Conservation (phyloP, 2,329 filamentous ascomycete genomes). For the Saccharata proteae region DNA sequence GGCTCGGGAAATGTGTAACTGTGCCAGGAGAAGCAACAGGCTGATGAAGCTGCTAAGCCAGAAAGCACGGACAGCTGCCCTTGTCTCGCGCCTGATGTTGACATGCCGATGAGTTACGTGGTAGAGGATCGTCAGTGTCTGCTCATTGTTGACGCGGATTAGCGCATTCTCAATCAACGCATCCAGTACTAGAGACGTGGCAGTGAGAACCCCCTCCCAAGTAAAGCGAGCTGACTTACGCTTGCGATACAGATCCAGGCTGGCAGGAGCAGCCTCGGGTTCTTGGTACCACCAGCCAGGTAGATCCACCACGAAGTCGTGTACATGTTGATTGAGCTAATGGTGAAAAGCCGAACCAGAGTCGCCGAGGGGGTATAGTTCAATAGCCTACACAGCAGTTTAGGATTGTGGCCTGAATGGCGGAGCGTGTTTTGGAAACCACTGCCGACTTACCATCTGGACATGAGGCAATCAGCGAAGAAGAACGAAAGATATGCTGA, state of each 20-base stretch:
- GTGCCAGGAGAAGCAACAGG: conserved; percentile 56
- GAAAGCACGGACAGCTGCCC: conserved; percentile 65
- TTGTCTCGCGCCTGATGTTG: conserved; percentile 68
- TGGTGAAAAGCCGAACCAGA: conserved; percentile 56
- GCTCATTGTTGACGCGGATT: background rate
- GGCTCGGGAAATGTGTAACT: conserved; percentile 42
- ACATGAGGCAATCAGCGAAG: conserved; percentile 78
- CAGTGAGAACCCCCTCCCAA: too few relatives aligned
- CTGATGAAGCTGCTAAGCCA: conserved; percentile 65
- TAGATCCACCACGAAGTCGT: conserved; percentile 18
- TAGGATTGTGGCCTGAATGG: background rate
- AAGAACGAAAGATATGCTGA: conserved; percentile 71
- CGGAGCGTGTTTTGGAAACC: background rate
- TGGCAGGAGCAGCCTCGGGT: conserved; percentile 6
- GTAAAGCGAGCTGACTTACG: too few relatives aligned
- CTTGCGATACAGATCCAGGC: conserved; percentile 26
- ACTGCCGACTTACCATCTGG: conserved; percentile 49
- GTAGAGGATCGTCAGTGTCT: conserved; percentile 64
- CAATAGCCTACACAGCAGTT: conserved; percentile 48
- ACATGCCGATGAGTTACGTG: conserved; percentile 68
- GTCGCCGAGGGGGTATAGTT: conserved; percentile 71
- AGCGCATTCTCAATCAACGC: too few relatives aligned
- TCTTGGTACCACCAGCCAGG: conserved; percentile 16
- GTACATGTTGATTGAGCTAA: conserved; percentile 35
- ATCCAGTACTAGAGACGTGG: too few relatives aligned